These are phyloP conservation scores for Aspergillus olivimuriae DNA, from an alignment of 495 filamentous ascomycete species.

Conservation along the genomic window DNA sequence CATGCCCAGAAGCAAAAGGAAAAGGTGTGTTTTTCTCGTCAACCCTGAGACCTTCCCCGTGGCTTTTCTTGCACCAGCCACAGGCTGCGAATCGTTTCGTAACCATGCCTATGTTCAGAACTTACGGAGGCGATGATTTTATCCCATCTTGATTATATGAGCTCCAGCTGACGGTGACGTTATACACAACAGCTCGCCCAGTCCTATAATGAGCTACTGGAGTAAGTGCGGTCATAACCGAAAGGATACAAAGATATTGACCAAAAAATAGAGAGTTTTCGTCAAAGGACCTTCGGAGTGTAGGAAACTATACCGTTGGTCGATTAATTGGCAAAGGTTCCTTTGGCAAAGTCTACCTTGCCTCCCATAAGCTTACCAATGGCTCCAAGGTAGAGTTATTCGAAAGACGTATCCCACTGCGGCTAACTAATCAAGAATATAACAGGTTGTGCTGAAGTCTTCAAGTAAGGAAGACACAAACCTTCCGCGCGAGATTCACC, in stretches of 20 bases:
- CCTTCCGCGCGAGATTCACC: slow-evolving; percentile 93
- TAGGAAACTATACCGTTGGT: slow-evolving; percentile 92
- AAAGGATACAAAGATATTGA: not conserved
- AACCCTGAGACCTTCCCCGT: too few relatives aligned
- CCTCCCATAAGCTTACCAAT: slow-evolving; percentile 95
- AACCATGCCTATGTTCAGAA: too few relatives aligned
- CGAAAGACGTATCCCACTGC: not conserved
- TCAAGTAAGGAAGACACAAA: slow-evolving; percentile 94
- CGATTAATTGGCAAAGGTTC: slow-evolving; percentile 93
- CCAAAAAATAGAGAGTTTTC: slow-evolving; percentile 97
- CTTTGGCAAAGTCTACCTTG: slow-evolving; percentile 97
- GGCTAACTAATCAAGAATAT: slow-evolving; percentile 3
- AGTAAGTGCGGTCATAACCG: slow-evolving; percentile 52
- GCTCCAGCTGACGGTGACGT: too few relatives aligned
- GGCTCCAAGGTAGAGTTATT: slow-evolving; percentile 83
- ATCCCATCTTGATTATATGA: too few relatives aligned
- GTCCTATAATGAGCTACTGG: slow-evolving; percentile 91
- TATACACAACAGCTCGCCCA: slow-evolving; percentile 69
- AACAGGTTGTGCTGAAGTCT: slow-evolving; percentile 92
- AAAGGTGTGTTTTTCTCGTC: slow-evolving; percentile 56
- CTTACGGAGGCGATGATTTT: too few relatives aligned
- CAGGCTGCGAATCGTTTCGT: too few relatives aligned
- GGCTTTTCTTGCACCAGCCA: too few relatives aligned
- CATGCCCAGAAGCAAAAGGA: slow-evolving; percentile 90
- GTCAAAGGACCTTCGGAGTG: slow-evolving; percentile 79